These are phyloP conservation scores for Cryptococcus sp. DNA, from an alignment of 1,284 basidiomycete species.

Conservation along the genomic window DNA sequence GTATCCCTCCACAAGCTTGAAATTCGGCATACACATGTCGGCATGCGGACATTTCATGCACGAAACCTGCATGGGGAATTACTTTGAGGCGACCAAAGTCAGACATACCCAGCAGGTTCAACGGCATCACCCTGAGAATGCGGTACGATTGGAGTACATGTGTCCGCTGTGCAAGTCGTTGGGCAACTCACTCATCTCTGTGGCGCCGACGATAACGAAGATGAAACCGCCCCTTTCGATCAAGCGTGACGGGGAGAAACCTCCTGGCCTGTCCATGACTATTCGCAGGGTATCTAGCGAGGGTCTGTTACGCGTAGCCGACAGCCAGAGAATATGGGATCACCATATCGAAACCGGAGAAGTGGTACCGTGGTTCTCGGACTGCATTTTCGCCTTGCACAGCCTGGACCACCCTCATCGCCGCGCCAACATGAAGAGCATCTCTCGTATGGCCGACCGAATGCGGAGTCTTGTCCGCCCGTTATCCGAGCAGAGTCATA, in stretches of 20 bases:
- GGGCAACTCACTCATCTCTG: constrained; percentile 90
- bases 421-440: constrained; percentile 29
- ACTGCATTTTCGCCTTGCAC: constrained; percentile 35
- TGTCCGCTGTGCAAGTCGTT: constrained; percentile 98
- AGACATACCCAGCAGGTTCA: constrained; percentile 88
- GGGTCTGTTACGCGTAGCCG: constrained; percentile 43
- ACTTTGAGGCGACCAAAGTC: constrained; percentile 81
- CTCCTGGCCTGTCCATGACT: constrained; percentile 39
- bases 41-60: constrained; percentile 99
- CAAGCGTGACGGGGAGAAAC: constrained; percentile 24
- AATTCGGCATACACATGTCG: constrained; percentile 83
- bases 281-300: constrained; percentile 50
- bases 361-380: constrained; percentile 49
- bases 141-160: constrained; percentile 89
- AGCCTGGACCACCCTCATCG: constrained; percentile 34
- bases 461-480: constrained; percentile 43
- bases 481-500: constrained; percentile 49
- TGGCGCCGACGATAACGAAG: constrained; percentile 54
- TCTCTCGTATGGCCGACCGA: constrained; percentile 47
- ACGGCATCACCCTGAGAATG: constrained; percentile 91
- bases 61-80: constrained; percentile 87
- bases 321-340: constrained; percentile 51
- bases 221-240: constrained; percentile 18
- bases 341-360: constrained; percentile 53
- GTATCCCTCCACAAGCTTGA: constrained; percentile 70